Evolutionary conservation across 345 rosid species (phyloP).

Genomic region (Pugionium cornutum): DNA sequence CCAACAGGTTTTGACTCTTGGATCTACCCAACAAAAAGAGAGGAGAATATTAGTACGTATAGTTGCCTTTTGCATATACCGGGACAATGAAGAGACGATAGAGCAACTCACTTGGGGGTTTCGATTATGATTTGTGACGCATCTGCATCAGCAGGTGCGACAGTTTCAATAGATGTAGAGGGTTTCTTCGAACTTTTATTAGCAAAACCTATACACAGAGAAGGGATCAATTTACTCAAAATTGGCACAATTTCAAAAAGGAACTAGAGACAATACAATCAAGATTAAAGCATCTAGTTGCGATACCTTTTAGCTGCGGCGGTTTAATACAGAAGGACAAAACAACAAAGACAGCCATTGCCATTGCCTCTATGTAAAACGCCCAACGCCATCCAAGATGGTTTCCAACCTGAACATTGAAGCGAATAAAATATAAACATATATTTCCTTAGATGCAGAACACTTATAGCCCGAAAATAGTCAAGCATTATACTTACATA

Average conservation of each 20-base stretch:
- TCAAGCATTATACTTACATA: conserved; percentile 49
- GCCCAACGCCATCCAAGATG: conserved; percentile 79
- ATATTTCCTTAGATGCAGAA: conserved; percentile 3
- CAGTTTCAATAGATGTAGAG: conserved; percentile 48
- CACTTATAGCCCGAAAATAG: conserved; percentile 6
- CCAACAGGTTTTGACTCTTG: conserved; percentile 45
- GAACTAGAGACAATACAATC: background rate
- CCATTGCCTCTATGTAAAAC: conserved; percentile 78
- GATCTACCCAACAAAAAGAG: conserved; percentile 28
- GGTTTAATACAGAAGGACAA: conserved; percentile 80
- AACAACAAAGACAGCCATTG: conserved; percentile 82
- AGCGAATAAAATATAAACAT: conserved; percentile 2
- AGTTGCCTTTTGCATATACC: background rate
- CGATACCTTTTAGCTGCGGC: conserved; percentile 76
- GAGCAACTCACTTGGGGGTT: conserved; percentile 27
- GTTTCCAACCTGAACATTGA: conserved; percentile 62
- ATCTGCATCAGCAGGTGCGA: conserved; percentile 35
- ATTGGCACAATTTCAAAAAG: background rate
- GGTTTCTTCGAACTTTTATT: conserved; percentile 57
- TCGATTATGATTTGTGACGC: conserved; percentile 16
- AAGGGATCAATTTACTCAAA: conserved; percentile 1
- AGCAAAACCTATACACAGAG: conserved; percentile 61
- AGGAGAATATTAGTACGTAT: conserved; percentile 1
- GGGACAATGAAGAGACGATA: conserved; percentile 6
- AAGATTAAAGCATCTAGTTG: background rate